Conservation (phyloP, 495 filamentous ascomycete genomes). For the Penicillium desertorum region DNA sequence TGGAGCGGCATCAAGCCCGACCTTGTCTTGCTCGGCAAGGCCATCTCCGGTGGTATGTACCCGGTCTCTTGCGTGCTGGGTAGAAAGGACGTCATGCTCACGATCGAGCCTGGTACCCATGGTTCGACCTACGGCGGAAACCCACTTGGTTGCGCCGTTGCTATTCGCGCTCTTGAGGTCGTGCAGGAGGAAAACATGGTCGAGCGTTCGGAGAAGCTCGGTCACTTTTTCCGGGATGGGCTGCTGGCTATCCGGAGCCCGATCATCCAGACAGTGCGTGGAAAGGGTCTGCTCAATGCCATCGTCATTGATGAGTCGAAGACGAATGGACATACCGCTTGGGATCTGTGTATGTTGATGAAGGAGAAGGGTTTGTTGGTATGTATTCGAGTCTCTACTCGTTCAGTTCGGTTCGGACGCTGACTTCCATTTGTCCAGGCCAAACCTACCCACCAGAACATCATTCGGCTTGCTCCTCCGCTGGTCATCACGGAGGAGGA, state of each 20-base stretch:
- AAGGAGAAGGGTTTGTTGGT: conserved; percentile 95
- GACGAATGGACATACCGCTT: conserved; percentile 83
- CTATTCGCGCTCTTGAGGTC: conserved; percentile 92
- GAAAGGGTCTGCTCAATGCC: conserved; percentile 93
- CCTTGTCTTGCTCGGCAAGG: conserved; percentile 91
- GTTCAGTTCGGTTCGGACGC: conserved; percentile 12
- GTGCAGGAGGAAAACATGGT: conserved; percentile 89
- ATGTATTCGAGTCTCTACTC: conserved; percentile 30
- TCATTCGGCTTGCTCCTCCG: conserved; percentile 65
- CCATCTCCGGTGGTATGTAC: conserved; percentile 98
- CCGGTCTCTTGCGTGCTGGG: conserved; percentile 93
- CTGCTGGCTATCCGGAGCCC: conserved; percentile 69
- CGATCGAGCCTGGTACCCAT: conserved; percentile 95
- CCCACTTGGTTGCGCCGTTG: conserved; percentile 93
- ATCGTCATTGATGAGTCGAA: conserved; percentile 93
- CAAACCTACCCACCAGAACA: conserved; percentile 98
- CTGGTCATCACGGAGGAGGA: conserved; percentile 58
- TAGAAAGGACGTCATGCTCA: conserved; percentile 90
- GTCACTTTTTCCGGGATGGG: conserved; percentile 79
- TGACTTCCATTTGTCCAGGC: conserved; percentile 57
- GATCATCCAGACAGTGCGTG: conserved; percentile 79
- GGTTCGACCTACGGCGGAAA: conserved; percentile 98
- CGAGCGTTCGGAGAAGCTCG: conserved; percentile 74
- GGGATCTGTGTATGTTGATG: conserved; percentile 94
- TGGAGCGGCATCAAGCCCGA: conserved; percentile 96